Evolutionary conservation across 2,329 filamentous ascomycete genomes (phyloP).

Genomic region (Arthrobotrys sinensis): DNA sequence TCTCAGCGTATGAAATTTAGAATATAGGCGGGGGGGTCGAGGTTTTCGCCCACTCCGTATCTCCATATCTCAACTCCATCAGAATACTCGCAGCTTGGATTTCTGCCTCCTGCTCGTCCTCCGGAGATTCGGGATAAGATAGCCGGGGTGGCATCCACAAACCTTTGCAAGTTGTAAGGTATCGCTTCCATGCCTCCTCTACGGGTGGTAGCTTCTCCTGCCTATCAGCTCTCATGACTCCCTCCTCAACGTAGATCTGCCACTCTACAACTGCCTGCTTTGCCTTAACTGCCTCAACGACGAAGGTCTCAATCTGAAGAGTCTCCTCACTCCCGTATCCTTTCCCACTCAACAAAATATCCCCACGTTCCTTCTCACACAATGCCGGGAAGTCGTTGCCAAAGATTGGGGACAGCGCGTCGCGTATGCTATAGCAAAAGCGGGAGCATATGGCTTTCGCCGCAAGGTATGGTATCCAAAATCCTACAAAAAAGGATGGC

Average conservation of each 20-base stretch:
- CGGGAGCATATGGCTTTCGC: constrained; percentile 89
- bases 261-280: constrained; percentile 62
- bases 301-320: constrained; percentile 42
- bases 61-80: constrained; percentile 49
- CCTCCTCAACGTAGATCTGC: constrained; percentile 56
- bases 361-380: constrained; percentile 70
- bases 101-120: constrained; percentile 9
- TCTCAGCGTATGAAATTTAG: not conserved
- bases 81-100: constrained; percentile 48
- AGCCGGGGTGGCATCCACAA: constrained; percentile 41
- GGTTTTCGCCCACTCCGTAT: constrained; percentile 4
- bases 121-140: constrained; percentile 35
- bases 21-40: not conserved
- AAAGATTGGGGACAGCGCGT: constrained; percentile 90
- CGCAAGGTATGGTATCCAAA: constrained; percentile 94
- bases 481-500: constrained; percentile 75
- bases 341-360: constrained; percentile 27
- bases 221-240: constrained; percentile 24
- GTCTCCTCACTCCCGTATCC: constrained; percentile 37
- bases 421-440: constrained; percentile 88
- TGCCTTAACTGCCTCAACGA: constrained; percentile 50
- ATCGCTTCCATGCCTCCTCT: constrained; percentile 44
- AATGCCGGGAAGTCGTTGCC: constrained; percentile 82
- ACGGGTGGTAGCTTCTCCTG: constrained; percentile 40
- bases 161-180: constrained; percentile 34